A percentile compares a stretch with the other conserved stretches of the same genome.
phyloP scores from a whole-genome alignment of 345 rosid genomes.

The Camelina hispida region DNA sequence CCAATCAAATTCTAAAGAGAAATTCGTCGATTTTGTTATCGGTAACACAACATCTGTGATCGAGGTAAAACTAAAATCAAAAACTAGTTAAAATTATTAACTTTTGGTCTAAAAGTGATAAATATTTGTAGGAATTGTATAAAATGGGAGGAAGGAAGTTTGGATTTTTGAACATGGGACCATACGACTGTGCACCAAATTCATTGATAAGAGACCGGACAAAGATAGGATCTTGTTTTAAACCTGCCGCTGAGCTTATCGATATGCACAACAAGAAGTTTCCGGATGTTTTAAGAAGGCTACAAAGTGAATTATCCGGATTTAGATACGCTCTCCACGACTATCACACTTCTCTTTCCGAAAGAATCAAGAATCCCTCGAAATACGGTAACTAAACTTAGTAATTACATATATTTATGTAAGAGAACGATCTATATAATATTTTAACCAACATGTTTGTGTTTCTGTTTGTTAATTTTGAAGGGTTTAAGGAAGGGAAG shows the following conservation, averaged over 20 bases:
- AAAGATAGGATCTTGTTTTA: conserved; percentile 35
- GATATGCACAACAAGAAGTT: conserved; percentile 46
- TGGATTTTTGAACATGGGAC: conserved; percentile 44
- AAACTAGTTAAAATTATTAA: neutral
- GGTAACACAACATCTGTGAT: conserved; percentile 50
- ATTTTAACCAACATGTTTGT: neutral
- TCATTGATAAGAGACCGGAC: conserved; percentile 12
- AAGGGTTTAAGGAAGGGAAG: conserved; percentile 47
- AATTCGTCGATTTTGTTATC: conserved; percentile 46
- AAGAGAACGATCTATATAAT: conserved; percentile 1
- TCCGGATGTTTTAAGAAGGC: conserved; percentile 20
- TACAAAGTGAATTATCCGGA: conserved; percentile 41
- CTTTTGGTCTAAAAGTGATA: neutral
- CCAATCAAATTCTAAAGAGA: conserved; percentile 38
- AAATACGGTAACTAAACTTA: conserved; percentile 49
- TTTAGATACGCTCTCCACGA: conserved; percentile 49
- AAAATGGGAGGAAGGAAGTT: conserved; percentile 60
- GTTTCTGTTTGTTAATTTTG: neutral
- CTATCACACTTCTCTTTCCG: conserved; percentile 26
- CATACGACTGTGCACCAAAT: conserved; percentile 42
- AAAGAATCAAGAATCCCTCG: conserved; percentile 49
- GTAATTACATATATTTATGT: neutral
- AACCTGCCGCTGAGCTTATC: conserved; percentile 25
- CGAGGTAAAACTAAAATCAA: conserved; percentile 37
- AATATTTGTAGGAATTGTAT: conserved; percentile 47